Evolutionary conservation across 2,329 filamentous ascomycete species (phyloP).

Genomic region (Neopestalotiopsis sp.): DNA sequence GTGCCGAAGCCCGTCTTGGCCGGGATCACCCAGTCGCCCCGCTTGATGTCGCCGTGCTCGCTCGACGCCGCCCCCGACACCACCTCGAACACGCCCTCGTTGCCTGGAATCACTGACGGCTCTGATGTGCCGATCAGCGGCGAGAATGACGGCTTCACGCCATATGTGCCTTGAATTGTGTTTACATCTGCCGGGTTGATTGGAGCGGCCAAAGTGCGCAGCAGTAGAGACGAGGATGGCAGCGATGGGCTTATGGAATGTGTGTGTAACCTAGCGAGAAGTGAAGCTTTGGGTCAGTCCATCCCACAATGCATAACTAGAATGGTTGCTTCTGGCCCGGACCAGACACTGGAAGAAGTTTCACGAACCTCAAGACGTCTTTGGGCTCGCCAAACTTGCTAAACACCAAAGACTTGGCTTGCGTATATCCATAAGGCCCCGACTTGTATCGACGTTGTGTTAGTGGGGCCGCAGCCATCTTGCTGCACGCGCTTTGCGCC

Average conservation of each 20-base stretch:
- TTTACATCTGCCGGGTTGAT: slow-evolving; percentile 99
- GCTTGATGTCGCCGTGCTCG: slow-evolving; percentile 57
- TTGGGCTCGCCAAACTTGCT: slow-evolving; percentile 76
- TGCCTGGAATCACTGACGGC: slow-evolving; percentile 81
- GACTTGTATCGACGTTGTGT: slow-evolving; percentile 55
- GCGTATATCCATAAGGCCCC: slow-evolving; percentile 79
- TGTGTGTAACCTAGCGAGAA: slow-evolving; percentile 63
- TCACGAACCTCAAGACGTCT: slow-evolving; percentile 66
- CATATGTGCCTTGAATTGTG: slow-evolving; percentile 96
- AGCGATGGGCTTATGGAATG: slow-evolving; percentile 80
- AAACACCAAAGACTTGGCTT: slow-evolving; percentile 83
- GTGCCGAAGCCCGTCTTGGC: slow-evolving; percentile 84
- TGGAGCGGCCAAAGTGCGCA: slow-evolving; percentile 87
- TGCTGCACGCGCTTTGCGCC: slow-evolving; percentile 21
- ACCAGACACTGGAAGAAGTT: not conserved
- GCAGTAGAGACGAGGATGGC: slow-evolving; percentile 68
- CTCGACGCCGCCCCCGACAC: slow-evolving; percentile 63
- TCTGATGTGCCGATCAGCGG: slow-evolving; percentile 76
- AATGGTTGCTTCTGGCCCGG: too few species aligned
- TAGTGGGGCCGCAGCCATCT: slow-evolving; percentile 24
- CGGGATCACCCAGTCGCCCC: slow-evolving; percentile 95
- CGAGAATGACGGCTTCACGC: slow-evolving; percentile 79
- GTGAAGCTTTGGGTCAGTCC: not conserved
- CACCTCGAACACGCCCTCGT: slow-evolving; percentile 95
- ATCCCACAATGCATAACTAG: too few species aligned